These are phyloP conservation scores for Exophiala sp. DNA, from an alignment of 2,329 filamentous ascomycete species.

Conservation along the genomic window DNA sequence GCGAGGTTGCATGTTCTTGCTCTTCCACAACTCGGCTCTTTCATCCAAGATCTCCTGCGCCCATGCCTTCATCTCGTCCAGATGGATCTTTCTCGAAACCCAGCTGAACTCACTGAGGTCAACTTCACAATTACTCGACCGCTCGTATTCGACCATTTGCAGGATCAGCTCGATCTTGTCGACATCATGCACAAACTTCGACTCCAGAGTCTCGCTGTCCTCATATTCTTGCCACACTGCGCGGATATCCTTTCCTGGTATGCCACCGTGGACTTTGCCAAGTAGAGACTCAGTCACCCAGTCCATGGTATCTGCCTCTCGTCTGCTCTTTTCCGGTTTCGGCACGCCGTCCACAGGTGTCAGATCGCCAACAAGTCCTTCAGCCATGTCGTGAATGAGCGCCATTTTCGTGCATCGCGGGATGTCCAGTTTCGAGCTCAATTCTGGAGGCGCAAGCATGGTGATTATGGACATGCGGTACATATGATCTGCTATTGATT, in stretches of 20 bases:
- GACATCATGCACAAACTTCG: conserved; percentile 88
- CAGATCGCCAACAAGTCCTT: conserved; percentile 91
- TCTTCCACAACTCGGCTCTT: conserved; percentile 68
- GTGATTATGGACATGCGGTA: conserved; percentile 98
- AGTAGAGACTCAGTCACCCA: conserved; percentile 74
- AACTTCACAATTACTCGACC: conserved; percentile 58
- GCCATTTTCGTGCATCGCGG: conserved; percentile 90
- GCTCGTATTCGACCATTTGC: conserved; percentile 97
- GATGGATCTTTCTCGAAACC: conserved; percentile 68
- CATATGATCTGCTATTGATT: conserved; percentile 98
- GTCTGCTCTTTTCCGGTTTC: conserved; percentile 83
- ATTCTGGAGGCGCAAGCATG: conserved; percentile 77
- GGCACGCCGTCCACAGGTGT: conserved; percentile 83
- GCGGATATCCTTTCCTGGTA: conserved; percentile 66
- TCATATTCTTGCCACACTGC: conserved; percentile 95
- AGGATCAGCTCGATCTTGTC: conserved; percentile 94
- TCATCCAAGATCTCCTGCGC: conserved; percentile 72
- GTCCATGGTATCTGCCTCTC: conserved; percentile 88
- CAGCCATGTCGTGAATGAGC: conserved; percentile 95
- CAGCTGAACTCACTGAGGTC: conserved; percentile 85
- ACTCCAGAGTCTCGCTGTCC: conserved; percentile 76
- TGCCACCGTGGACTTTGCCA: conserved; percentile 69
- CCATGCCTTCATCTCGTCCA: conserved; percentile 79
- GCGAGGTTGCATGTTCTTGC: conserved; percentile 34
- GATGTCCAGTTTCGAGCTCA: conserved; percentile 70